Percentiles rank a stretch among this genome's conserved stretches.
These are phyloP conservation scores for Pseudogymnoascus sp. DNA, from an alignment of 2,329 filamentous ascomycete species.

Conservation along the genomic window DNA sequence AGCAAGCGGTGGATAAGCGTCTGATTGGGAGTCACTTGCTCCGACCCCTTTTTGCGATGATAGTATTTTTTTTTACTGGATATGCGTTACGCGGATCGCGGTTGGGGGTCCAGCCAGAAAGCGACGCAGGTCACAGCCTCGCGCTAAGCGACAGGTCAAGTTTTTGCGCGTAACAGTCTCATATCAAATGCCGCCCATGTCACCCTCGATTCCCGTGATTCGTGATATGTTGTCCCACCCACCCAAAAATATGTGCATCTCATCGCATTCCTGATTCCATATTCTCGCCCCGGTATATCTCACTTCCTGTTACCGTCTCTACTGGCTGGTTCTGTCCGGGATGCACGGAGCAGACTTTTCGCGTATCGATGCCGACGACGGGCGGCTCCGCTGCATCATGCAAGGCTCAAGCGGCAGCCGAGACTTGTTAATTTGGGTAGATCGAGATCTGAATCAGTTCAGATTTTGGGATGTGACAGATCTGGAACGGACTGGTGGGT, in stretches of 20 bases:
- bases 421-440: constrained; percentile 1
- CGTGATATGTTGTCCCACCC: constrained; percentile 1
- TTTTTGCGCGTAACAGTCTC: constrained; percentile 5
- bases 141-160: constrained; percentile 8
- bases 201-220: constrained; percentile 2
- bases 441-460: constrained; percentile 8
- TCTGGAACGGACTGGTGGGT: background rate
- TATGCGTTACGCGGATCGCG: background rate
- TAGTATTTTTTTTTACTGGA: background rate
- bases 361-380: constrained; percentile 2
- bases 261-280: background rate
- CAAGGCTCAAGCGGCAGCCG: constrained; percentile 1
- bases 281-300: background rate
- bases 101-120: background rate
- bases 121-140: background rate
- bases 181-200: constrained; percentile 2
- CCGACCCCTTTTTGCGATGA: constrained; percentile 7
- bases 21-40: background rate
- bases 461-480: constrained; percentile 8
- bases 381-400: constrained; percentile 4
- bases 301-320: background rate
- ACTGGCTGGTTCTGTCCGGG: background rate
- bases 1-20: background rate
- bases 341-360: background rate
- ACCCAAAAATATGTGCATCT: background rate